Evolutionary conservation across 495 filamentous ascomycete species (phyloP), one percentile per base, ranked within the genome.

Genomic region (Astrothelium macrocarpum): DNA sequence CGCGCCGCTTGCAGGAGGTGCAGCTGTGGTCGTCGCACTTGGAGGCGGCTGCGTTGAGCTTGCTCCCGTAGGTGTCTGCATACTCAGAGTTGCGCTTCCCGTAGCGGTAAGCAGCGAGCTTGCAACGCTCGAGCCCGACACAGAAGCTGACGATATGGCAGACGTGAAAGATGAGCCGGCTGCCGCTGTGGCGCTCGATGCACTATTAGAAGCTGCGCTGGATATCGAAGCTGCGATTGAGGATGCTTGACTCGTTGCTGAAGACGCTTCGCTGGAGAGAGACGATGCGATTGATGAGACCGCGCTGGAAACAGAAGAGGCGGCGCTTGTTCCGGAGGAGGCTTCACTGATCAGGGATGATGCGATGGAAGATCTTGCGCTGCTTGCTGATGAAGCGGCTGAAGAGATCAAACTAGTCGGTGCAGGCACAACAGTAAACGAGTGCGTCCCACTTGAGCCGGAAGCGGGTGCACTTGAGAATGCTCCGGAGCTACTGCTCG

Each of bases 301-400:
- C 7, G 20, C 56, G 56, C 26, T 59, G 56, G 56, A 16, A 2
- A 3, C 26, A 36, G 59, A 36, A 12, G 61, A 31, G 61, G 53
- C 12, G 20, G 20, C 36, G 46, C 53, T 42, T 2, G 32, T 32
- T 46, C 23, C 32, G 14, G 28, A 31, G 53, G 49, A 28, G 62
- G 36, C 53, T 14, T 64, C 25, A 49, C 63, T 65, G 42, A 28
- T 12, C 53, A 61, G 32, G 7, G 63, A 65, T 9, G 63, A 61
- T 2, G 34, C 39, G 63, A 58, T 34, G 63, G 63, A 65, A 36
- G 36, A 28, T 12, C 10, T 28, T 28, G 28, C 42, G 59, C 42
- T 61, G 63, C 42, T 56, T 23, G 56, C 20, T 1, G 63, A 29
- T 36, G 43, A 53, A 42, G 36, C 43, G 42, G 29, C 31, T n/a